Conservation (phyloP, 2,329 filamentous ascomycete genomes). For the Penicillium hesseltinei region DNA sequence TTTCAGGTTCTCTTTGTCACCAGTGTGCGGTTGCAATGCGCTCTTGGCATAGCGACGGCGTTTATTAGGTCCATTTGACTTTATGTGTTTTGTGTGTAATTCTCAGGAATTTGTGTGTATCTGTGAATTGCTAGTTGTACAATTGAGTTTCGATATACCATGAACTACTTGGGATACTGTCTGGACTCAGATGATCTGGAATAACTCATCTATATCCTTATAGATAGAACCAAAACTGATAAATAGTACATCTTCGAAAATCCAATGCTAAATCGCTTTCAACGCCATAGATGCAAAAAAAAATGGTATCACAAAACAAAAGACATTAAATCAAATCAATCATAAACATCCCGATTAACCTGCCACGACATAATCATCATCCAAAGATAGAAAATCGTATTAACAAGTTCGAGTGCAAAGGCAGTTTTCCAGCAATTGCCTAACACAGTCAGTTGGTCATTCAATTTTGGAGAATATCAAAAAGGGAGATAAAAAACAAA, state of each 20-base stretch:
- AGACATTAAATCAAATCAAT: slow-evolving; percentile 10
- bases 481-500: background rate
- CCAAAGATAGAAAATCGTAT: slow-evolving; percentile 63
- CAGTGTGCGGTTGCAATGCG: slow-evolving; percentile 26
- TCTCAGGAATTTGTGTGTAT: slow-evolving; percentile 5
- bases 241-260: background rate
- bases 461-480: background rate
- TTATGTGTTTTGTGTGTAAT: background rate
- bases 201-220: background rate
- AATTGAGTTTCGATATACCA: background rate
- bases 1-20: slow-evolving; percentile 4
- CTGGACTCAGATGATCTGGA: background rate
- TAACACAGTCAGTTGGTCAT: slow-evolving; percentile 28
- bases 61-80: slow-evolving; percentile 16
- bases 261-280: background rate
- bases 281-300: slow-evolving; percentile 10
- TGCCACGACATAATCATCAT: slow-evolving; percentile 64
- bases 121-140: background rate
- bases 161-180: background rate
- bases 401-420: slow-evolving; percentile 64
- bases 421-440: slow-evolving; percentile 62
- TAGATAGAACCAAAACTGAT: background rate
- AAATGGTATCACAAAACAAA: slow-evolving; percentile 8
- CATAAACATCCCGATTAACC: slow-evolving; percentile 44
- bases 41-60: slow-evolving; percentile 34